Evolutionary conservation across 139 green algal species (phyloP), one percentile per base, ranked within the genome.

Genomic region (Chlamydomonas sphaeroides): DNA sequence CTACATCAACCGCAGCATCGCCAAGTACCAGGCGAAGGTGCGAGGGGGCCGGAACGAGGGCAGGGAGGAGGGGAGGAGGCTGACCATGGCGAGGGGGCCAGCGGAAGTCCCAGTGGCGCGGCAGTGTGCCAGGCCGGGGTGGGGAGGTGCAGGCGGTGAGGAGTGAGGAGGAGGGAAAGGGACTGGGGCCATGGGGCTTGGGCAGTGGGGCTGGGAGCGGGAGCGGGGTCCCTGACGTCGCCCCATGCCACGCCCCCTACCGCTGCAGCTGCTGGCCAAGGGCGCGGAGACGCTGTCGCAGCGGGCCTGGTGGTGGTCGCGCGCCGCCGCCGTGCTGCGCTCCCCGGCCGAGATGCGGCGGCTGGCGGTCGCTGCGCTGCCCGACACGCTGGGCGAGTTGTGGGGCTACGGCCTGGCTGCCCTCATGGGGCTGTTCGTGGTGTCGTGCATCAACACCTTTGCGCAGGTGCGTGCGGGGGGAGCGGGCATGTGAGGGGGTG

Each of bases 1-100:
- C 30, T 68, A 92, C 51, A 87, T 97, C 28, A 89, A 94, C 67
- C 30, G 66, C 35, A 86, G 88, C 49, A 97, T 97, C 49, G 36
- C 51, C 5, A 86, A 83, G 30, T 97, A 97, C 68, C 93, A 97
- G 91, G 74, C 56, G 33, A 84, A 84, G 76, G 83, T 87, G 41
- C 35, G 75, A 38, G 15, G 23, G 41, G 25, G 5, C 38, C 25
- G 66, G 38, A 30, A 41, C 36, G 63, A 28, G 65, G 65, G 36
- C 4, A 38, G 65, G 65, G 5, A 32, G 65, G 20, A 23, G 38
- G 65, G 38, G 20, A 36, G 38, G 38, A 39, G 14, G n/a, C n/a
- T n/a, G n/a, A n/a, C n/a, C n/a, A n/a, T n/a, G n/a, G n/a, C n/a
- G n/a, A n/a, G n/a, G n/a, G n/a, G n/a, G n/a, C n/a, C n/a, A n/a